A percentile compares a stretch with the other conserved stretches of the same genome.
phyloP scores from a whole-genome alignment of 495 filamentous ascomycete species.

The Tetracladium setigerum region DNA sequence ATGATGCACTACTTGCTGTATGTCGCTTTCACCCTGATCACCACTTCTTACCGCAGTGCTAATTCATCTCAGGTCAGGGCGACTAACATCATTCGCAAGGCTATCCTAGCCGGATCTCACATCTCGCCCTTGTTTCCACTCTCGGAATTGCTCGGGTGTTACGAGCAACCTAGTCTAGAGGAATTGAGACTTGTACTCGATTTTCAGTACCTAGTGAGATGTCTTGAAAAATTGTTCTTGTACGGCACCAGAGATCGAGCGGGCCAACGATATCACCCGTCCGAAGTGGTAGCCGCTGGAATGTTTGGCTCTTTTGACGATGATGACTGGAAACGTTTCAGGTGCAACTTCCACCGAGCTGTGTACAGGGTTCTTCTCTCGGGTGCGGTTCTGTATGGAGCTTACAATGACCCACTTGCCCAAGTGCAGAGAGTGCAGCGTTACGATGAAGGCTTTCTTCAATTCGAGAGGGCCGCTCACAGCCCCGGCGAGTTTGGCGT shows the following conservation, averaged over 20 bases:
- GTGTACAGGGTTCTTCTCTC: constrained; percentile 11
- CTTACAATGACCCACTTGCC: constrained; percentile 11
- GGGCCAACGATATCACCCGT: no score
- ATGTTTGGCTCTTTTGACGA: constrained; percentile 4
- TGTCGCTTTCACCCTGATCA: background rate
- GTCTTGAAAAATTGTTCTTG: constrained; percentile 11
- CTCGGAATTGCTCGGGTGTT: constrained; percentile 1
- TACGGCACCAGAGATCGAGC: no score
- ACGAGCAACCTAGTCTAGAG: constrained; percentile 6
- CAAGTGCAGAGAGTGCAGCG: constrained; percentile 5
- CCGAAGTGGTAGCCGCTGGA: no score
- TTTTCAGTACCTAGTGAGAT: constrained; percentile 10
- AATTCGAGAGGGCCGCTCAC: no score
- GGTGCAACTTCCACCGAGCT: constrained; percentile 6
- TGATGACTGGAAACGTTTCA: no score
- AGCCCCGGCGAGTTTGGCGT: no score
- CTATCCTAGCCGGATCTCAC: constrained; percentile 2
- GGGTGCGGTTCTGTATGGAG: constrained; percentile 11
- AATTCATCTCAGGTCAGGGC: constrained; percentile 10
- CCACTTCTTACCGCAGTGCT: background rate
- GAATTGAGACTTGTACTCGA: constrained; percentile 11
- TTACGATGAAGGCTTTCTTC: background rate
- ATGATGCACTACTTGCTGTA: constrained; percentile 14
- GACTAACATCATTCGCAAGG: constrained; percentile 8
- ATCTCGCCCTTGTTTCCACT: constrained; percentile 7